Base-by-base conservation (phyloP, 441 rosid species). In the Sinapis alba region DNA sequence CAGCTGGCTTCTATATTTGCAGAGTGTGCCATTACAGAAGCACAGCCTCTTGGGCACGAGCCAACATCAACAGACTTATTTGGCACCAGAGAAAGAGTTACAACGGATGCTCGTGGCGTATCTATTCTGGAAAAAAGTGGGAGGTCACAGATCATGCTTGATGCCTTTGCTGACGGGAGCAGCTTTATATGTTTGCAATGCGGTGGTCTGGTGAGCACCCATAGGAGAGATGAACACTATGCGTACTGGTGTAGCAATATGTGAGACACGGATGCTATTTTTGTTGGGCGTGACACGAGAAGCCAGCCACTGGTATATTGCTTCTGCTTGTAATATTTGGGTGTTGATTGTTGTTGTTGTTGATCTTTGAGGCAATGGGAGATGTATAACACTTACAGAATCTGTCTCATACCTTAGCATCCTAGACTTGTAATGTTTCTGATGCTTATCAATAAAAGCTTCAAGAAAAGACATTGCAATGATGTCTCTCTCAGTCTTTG, bases 1-100 rank as follows among this genome's bases (percentile, higher is more conserved):
- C 93, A 91, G 78, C 85, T 92, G 68, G 99, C 97, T 75, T 81
- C 97, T 82, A 74, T 93, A 82, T 96, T 96, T 71, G 94, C 99
- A 4, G 97, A 90, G 79, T 93, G 97, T 74, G 99, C 87, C 12
- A 92, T 96, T 73, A 92, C 86, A 3, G 98, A 90, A 84, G 97
- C 87, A 11, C 86, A 85, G 77, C 94, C 98, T 72, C 75, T 71
- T 32, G 68, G 58, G 53, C 60, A 71, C 27, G 89, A 85, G 74
- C 72, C 84, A 10, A 47, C 71, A 21, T 21, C 80, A 15, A 23
- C 23, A 56, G 41, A 73, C 68, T 19, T 26, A 18, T 57, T 47
- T n/a, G 74, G 64, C 34, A 69, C 80, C 53, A 73, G 38, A 11
- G 75, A 79, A 65, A 68, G 80, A 2, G 54, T 72, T 20, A 59